phyloP scores from a whole-genome alignment of 2,329 filamentous ascomycete genomes.

The Aspergillus neoniger region DNA sequence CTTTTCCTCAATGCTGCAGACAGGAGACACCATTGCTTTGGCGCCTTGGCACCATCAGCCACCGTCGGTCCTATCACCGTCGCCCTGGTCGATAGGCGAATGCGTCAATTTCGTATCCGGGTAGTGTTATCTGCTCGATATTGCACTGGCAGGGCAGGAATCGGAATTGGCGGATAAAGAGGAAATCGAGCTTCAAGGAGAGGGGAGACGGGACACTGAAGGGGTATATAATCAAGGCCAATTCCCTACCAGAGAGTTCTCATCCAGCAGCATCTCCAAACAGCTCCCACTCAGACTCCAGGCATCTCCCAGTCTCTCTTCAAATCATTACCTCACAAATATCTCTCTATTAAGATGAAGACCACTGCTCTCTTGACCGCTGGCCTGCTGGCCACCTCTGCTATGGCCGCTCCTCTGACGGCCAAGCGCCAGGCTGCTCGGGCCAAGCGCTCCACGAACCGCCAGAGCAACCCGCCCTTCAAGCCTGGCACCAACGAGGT shows the following conservation, averaged over 20 bases:
- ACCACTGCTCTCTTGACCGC: slow-evolving; percentile 42
- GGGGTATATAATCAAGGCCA: background rate
- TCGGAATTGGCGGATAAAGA: background rate
- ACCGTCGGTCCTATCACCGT: background rate
- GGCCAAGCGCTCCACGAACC: background rate
- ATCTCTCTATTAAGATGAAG: slow-evolving; percentile 47
- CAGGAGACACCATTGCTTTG: background rate
- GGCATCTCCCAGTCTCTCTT: background rate
- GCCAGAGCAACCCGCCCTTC: slow-evolving; percentile 7
- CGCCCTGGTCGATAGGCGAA: background rate
- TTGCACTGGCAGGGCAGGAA: background rate
- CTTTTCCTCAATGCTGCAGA: background rate
- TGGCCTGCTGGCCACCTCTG: slow-evolving; percentile 45
- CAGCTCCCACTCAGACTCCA: background rate
- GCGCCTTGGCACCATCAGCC: background rate
- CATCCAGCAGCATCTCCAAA: slow-evolving; percentile 1
- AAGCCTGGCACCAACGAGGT: slow-evolving; percentile 9
- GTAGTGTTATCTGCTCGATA: background rate
- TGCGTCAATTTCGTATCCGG: background rate
- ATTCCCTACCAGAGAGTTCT: background rate
- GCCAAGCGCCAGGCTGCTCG: slow-evolving; percentile 35
- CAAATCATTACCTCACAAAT: background rate
- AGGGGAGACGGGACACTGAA: too few relatives aligned
- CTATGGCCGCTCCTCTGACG: slow-evolving; percentile 48
- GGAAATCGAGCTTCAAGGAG: background rate